phyloP scores from a whole-genome alignment of 108 stramenopile species.

The Skeletonema marinoi region DNA sequence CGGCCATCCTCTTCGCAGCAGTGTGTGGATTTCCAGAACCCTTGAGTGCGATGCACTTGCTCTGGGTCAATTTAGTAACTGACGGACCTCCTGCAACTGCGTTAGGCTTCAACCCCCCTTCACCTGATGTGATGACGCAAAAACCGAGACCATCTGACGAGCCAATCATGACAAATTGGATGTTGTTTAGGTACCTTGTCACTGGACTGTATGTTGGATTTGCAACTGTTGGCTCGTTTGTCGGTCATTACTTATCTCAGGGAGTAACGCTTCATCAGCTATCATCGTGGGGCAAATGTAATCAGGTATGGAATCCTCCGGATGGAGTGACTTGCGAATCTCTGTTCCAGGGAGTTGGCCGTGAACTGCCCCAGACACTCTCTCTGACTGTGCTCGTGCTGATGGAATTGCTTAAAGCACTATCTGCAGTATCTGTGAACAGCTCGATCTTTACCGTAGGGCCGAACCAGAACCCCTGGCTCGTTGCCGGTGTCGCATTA shows the following conservation, averaged over 20 bases:
- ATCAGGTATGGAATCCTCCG: constrained; percentile 41
- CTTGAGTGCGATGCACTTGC: constrained; percentile 96
- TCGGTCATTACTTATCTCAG: constrained; percentile 87
- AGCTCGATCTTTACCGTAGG: constrained; percentile 87
- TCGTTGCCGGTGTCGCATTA: constrained; percentile 88
- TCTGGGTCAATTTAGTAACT: constrained; percentile 99
- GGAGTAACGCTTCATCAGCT: constrained; percentile 58
- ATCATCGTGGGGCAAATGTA: constrained; percentile 68
- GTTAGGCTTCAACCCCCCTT: constrained; percentile 96
- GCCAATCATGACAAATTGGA: constrained; percentile 95
- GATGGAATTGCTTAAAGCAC: constrained; percentile 97
- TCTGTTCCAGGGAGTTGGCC: constrained; percentile 81
- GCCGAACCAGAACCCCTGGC: constrained; percentile 88
- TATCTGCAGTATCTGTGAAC: constrained; percentile 96
- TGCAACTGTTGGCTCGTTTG: constrained; percentile 94
- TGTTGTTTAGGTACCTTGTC: constrained; percentile 90
- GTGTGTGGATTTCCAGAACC: constrained; percentile 94
- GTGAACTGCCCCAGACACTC: constrained; percentile 88
- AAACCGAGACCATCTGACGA: constrained; percentile 90
- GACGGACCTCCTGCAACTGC: constrained; percentile 99
- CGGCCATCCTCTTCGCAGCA: constrained; percentile 91
- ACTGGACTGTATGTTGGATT: constrained; percentile 96
- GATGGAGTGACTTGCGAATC: constrained; percentile 55
- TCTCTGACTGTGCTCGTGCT: constrained; percentile 92
- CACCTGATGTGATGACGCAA: constrained; percentile 90